Base-by-base conservation (phyloP, 441 rosid genomes). In the Gossypium gossypioides region DNA sequence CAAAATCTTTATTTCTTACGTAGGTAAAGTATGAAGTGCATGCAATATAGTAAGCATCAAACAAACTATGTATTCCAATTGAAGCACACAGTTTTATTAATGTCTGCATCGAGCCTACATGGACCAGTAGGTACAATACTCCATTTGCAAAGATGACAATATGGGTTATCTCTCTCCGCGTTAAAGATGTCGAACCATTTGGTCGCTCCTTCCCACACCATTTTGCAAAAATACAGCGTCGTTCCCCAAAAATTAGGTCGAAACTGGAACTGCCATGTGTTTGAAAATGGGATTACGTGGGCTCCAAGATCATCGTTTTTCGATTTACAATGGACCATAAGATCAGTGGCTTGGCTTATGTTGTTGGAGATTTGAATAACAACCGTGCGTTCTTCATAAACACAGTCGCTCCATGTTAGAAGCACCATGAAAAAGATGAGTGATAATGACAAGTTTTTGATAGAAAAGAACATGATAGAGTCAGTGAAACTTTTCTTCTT, bases 101-200 rank as follows among this genome's bases (percentile, higher is more conserved):
- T 29, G 34, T 29, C 34, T 29, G 3, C 18, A 48, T 69, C 18
- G 58, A 54, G 34, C 75, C 55, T 3, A n/a, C 81, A 74, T 21
- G 75, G 72, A 0, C 75, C 77, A n/a, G 6, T 13, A 12, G 54
- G 54, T 13, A 13, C 15, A n/a, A 50, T n/a, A 50, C 16, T 50
- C 54, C 75, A 74, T 0, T 4, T 0, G 50, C 75, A 78, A 19
- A 6, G 10, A 13, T 2, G 19, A 34, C 70, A 74, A 6, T 19
- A 2, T 3, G 1, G 5, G 13, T 7, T 1, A 68, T 78, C 81
- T 22, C 77, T 71, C 1, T 0, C 2, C 0, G 6, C 13, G 0
- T 6, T 18, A n/a, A 40, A 78, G 6, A 78, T 71, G 34, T 78
- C 73, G 10, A 70, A 37, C 57, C 42, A 59, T 1, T 60, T 6